Percentiles rank a stretch among this genome's conserved stretches.
Conservation (phyloP, 2,329 filamentous ascomycete species). For the Pyricularia sp. region DNA sequence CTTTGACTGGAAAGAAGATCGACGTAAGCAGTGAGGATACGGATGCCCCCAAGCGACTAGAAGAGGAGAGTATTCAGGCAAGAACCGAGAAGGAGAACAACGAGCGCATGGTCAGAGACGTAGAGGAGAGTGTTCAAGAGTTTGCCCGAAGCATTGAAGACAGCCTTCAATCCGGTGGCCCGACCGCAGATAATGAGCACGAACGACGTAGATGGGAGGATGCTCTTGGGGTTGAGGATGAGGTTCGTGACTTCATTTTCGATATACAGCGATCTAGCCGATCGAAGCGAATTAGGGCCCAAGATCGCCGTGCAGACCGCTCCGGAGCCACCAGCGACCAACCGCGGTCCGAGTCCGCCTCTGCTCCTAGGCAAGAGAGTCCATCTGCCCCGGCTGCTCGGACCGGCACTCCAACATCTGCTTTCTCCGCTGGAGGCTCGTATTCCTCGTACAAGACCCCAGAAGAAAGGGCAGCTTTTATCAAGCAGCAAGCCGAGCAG, state of each 20-base stretch:
- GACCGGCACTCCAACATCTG: conserved; percentile 39
- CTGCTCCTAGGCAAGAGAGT: conserved; percentile 38
- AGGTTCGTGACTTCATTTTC: conserved; percentile 96
- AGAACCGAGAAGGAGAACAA: conserved; percentile 86
- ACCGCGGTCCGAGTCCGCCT: conserved; percentile 16
- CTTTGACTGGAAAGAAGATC: conserved; percentile 76
- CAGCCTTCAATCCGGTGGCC: conserved; percentile 70
- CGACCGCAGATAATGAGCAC: conserved; percentile 72
- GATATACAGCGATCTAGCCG: conserved; percentile 84
- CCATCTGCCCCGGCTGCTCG: conserved; percentile 32
- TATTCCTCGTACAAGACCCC: conserved; percentile 83
- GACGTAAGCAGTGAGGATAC: conserved; percentile 60
- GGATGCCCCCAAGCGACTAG: conserved; percentile 74
- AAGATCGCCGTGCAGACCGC: conserved; percentile 42
- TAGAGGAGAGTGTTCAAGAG: conserved; percentile 90
- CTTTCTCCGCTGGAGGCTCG: conserved; percentile 45
- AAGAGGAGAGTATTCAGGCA: conserved; percentile 76
- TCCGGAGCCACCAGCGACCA: conserved; percentile 29
- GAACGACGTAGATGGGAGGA: conserved; percentile 94
- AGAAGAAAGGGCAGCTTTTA: conserved; percentile 89
- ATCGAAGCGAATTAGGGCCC: conserved; percentile 56
- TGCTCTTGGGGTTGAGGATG: conserved; percentile 89
- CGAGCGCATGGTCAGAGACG: conserved; percentile 91
- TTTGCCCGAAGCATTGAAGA: conserved; percentile 81
- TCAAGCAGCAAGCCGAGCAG: conserved; percentile 93